Evolutionary conservation across 2,329 filamentous ascomycete genomes (phyloP).

Genomic region (Balansia obtecta): DNA sequence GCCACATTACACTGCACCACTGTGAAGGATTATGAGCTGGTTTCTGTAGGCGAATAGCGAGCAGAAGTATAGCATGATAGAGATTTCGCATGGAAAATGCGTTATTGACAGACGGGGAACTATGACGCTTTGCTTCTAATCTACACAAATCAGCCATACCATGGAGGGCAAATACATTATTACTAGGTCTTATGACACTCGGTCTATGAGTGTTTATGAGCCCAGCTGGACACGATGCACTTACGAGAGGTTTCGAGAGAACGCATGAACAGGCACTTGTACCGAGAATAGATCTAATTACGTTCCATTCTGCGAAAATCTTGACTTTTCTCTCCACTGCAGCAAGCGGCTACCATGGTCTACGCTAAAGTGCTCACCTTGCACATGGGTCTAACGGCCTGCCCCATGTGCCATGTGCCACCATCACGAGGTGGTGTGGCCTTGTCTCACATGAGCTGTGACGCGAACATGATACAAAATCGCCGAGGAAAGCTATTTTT

Average conservation of each 20-base stretch:
- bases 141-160: no score
- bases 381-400: not conserved
- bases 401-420: not conserved
- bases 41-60: not conserved
- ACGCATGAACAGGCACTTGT: no score
- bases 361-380: not conserved
- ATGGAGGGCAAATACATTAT: no score
- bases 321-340: not conserved
- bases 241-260: not conserved
- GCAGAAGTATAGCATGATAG: not conserved
- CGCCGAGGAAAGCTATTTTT: not conserved
- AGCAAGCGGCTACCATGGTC: not conserved
- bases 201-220: not conserved
- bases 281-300: not conserved
- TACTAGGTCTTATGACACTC: not conserved
- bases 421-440: constrained; percentile 1
- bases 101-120: not conserved
- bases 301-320: not conserved
- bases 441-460: constrained; percentile 4
- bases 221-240: not conserved
- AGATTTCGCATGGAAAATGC: not conserved
- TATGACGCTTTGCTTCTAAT: not conserved
- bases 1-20: constrained; percentile 30
- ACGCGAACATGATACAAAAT: not conserved
- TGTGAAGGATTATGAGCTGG: constrained; percentile 13